Conservation (phyloP, 2,329 filamentous ascomycete genomes). For the Cryphonectria parasitica region DNA sequence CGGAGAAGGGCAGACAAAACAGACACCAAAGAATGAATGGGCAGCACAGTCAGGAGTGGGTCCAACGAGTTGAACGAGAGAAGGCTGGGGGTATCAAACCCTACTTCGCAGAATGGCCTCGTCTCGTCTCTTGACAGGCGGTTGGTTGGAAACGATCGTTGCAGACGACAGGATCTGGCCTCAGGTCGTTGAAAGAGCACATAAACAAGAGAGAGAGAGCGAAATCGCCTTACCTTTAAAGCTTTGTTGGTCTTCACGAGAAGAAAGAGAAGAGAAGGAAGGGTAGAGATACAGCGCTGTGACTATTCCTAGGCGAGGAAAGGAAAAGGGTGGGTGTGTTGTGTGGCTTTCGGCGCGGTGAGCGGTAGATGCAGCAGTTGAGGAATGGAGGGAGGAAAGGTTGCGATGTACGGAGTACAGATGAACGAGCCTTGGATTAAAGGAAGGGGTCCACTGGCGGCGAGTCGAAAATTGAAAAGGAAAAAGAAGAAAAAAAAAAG, state of each 20-base stretch:
- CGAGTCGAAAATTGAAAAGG: not conserved
- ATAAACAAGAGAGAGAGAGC: not conserved
- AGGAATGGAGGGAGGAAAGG: not conserved
- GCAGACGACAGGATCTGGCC: not conserved
- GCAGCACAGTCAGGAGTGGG: not conserved
- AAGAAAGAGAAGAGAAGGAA: not conserved
- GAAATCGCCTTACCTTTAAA: not conserved
- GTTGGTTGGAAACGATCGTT: too few relatives aligned
- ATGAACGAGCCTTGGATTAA: not conserved
- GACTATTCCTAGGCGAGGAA: slow-evolving; percentile 1
- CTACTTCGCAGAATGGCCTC: not conserved
- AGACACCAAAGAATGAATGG: not conserved
- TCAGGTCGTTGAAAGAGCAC: not conserved
- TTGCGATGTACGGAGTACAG: not conserved
- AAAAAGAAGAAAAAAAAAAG: not conserved
- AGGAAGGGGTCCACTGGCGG: not conserved
- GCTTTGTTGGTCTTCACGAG: not conserved
- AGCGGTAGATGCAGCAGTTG: not conserved
- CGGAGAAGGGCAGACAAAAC: not conserved
- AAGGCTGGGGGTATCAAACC: not conserved
- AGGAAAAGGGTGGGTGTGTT: not conserved
- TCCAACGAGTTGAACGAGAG: not conserved
- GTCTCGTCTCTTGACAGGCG: not conserved
- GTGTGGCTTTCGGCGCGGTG: slow-evolving; percentile 2
- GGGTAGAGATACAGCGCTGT: not conserved